Evolutionary conservation across 2,329 filamentous ascomycete genomes (phyloP).

Genomic region (Colletotrichum gigasporum): DNA sequence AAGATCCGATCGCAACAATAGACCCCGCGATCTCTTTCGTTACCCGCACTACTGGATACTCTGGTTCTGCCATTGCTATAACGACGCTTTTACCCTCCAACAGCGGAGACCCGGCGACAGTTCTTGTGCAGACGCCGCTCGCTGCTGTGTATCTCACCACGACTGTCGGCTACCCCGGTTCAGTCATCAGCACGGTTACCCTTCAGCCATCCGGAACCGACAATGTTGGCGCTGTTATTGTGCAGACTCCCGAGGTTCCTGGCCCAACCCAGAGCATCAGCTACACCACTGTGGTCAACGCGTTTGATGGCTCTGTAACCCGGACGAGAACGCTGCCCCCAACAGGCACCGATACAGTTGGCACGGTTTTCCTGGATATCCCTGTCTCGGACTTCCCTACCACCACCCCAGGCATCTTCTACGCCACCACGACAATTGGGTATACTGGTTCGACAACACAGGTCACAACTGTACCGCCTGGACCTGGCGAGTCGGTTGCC

Average conservation of each 20-base stretch:
- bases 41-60: constrained; percentile 4
- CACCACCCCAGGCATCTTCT: background rate
- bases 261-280: background rate
- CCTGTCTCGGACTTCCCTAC: background rate
- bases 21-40: constrained; percentile 2
- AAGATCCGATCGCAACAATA: background rate
- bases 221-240: constrained; percentile 18
- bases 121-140: constrained; percentile 15
- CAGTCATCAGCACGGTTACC: background rate
- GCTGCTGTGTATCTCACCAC: constrained; percentile 8
- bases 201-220: constrained; percentile 17
- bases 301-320: background rate
- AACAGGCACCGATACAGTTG: background rate
- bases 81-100: constrained; percentile 2
- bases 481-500: background rate
- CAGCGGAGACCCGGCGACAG: constrained; percentile 6
- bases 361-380: background rate
- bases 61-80: constrained; percentile 1
- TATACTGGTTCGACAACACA: background rate
- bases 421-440: background rate
- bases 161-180: constrained; percentile 8
- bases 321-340: constrained; percentile 1
- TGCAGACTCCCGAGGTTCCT: constrained; percentile 1
- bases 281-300: constrained; percentile 10
- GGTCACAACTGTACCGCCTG: background rate